These are phyloP conservation scores for Lepiota venenata DNA, from an alignment of 768 basidiomycete genomes.

Conservation along the genomic window DNA sequence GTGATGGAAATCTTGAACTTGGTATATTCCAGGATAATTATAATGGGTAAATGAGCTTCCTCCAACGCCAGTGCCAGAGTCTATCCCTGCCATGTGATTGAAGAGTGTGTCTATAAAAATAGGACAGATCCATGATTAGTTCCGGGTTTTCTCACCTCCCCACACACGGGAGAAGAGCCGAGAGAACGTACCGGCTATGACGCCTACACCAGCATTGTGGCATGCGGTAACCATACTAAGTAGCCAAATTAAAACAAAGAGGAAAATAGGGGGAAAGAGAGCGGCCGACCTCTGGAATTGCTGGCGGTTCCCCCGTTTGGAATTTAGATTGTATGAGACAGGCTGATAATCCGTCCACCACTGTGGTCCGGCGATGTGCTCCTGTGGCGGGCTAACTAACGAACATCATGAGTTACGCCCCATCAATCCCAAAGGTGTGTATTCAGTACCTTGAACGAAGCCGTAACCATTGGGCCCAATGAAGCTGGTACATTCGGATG, in stretches of 20 bases:
- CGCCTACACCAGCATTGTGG: slow-evolving; percentile 52
- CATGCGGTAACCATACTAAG: slow-evolving; percentile 46
- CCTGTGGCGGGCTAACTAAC: slow-evolving; percentile 50
- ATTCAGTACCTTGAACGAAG: slow-evolving; percentile 56
- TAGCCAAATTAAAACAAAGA: not conserved
- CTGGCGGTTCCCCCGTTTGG: slow-evolving; percentile 57
- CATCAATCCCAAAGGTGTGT: not conserved
- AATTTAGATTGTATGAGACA: slow-evolving; percentile 61
- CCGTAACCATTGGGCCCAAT: slow-evolving; percentile 70
- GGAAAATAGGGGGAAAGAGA: not conserved
- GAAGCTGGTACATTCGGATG: slow-evolving; percentile 60
- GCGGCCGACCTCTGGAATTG: slow-evolving; percentile 41
- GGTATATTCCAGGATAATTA: slow-evolving; percentile 46
- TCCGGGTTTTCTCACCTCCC: not conserved
- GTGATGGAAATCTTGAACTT: slow-evolving; percentile 55
- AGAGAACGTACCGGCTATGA: slow-evolving; percentile 42
- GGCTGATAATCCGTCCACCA: slow-evolving; percentile 81
- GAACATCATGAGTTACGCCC: not conserved
- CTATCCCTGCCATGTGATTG: slow-evolving; percentile 61
- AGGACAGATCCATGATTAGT: not conserved
- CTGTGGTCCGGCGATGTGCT: slow-evolving; percentile 53
- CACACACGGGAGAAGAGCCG: not conserved
- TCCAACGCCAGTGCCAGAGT: slow-evolving; percentile 46
- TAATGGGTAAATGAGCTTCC: slow-evolving; percentile 55
- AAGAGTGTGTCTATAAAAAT: slow-evolving; percentile 45